These are phyloP conservation scores for Amanita rubescens DNA, from an alignment of 768 basidiomycete species.

Conservation along the genomic window DNA sequence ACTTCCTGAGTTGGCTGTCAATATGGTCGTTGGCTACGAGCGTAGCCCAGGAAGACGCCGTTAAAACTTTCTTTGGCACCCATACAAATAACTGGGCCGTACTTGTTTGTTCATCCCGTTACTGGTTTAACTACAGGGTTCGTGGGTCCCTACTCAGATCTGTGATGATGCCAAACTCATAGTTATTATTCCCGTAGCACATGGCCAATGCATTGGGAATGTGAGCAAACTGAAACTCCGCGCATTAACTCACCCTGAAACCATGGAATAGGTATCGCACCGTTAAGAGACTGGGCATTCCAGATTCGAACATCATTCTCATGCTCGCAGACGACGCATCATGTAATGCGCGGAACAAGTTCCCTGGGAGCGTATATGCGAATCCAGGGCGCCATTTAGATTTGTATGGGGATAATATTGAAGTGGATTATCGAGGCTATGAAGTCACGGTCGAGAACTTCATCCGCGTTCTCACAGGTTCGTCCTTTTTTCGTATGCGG, in stretches of 20 bases:
- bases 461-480: slow-evolving; percentile 86
- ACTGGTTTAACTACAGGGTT: slow-evolving; percentile 99
- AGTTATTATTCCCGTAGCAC: slow-evolving; percentile 55
- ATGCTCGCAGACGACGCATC: slow-evolving; percentile 98
- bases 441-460: slow-evolving; percentile 98
- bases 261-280: slow-evolving; percentile 76
- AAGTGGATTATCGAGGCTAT: slow-evolving; percentile 97
- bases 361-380: slow-evolving; percentile 90
- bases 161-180: background rate
- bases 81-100: slow-evolving; percentile 99
- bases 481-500: slow-evolving; percentile 14
- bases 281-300: slow-evolving; percentile 95
- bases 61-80: slow-evolving; percentile 39
- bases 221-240: slow-evolving; percentile 31
- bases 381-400: slow-evolving; percentile 77
- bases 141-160: slow-evolving; percentile 19
- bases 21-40: slow-evolving; percentile 23
- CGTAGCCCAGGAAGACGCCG: slow-evolving; percentile 27
- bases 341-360: slow-evolving; percentile 88
- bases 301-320: slow-evolving; percentile 97
- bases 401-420: slow-evolving; percentile 92
- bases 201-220: slow-evolving; percentile 98
- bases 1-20: no score
- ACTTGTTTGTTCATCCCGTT: slow-evolving; percentile 86
- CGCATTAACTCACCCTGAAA: background rate